Base-by-base conservation (phyloP, 2,329 filamentous ascomycete genomes). In the Cladosporium oxysporum region DNA sequence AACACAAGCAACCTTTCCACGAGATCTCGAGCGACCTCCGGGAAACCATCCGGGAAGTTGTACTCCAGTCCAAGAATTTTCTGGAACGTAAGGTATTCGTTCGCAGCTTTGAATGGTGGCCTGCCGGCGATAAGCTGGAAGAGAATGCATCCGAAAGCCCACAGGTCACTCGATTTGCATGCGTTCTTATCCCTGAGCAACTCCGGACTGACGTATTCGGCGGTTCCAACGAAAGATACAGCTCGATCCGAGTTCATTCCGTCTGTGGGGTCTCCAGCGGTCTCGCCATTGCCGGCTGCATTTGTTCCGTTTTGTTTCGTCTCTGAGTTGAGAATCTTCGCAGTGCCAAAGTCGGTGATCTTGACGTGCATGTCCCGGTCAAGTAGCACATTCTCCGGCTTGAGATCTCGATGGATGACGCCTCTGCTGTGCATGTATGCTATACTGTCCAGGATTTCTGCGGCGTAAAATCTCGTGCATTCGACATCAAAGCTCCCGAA, bases 351-450 rank as follows among this genome's bases (percentile, higher is more conserved):
- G 79, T 99, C 95, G 8, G 95, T 99, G 70, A 99, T 97, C 78
- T 99, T 99, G 79, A 98, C 90, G 74, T 98, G 92, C 91, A 97
- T 96, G 74, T 96, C 90, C 70, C 93, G 91, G 77, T 99, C 95
- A 44, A 99, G 83, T 7, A 99, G 85, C 4, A 99, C 93, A 71
- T 99, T 99, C 77, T 99, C 95, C 0, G 95, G 95, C 76, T 99
- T 99, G 70, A 99, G 79, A 76, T 99, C 95, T 70, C 95, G 90
- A 78, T 99, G 95, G 67, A 99, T 98, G 28, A 99, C 93, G 26
- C 94, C 95, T 69, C 92, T 88, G 50, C 90, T 92, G 81, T 99
- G 95, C 95, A 99, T 99, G 78, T 98, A 98, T 74, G 94, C 92
- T 75, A 99, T 94, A 26, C 95, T 90, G 77, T 98, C 95, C 58